Base-by-base conservation (phyloP, 257 asterid species). In the Echium plantagineum region DNA sequence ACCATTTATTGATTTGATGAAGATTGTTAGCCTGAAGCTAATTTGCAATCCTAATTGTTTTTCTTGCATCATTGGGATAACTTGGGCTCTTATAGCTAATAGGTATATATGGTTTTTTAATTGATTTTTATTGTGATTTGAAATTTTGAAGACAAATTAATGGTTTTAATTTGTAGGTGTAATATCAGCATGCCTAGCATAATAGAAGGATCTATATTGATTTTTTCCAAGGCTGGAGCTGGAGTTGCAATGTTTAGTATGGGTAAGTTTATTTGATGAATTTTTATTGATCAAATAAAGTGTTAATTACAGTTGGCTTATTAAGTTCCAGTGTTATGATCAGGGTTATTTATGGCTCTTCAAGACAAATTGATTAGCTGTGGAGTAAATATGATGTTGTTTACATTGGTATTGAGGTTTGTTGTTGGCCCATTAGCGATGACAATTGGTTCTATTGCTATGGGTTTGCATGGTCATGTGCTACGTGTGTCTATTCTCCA, bases 11-110 rank as follows among this genome's bases (percentile, higher is more conserved):
- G 32, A 60, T 0, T 55, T 75, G 70, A 68, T 70, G 65, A 80
- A 75, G 31, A 51, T 56, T 60, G 90, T 78, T 35, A 61, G 71
- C 58, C 13, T 72, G 6, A 83, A 79, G 58, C 75, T 85, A 10
- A 76, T 78, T 4, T 72, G 47, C 75, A 85, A 85, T 63, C 94
- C 94, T 0, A 85, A 85, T 67, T 75, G 78, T 1, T 83, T 74
- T 62, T 80, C 86, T 0, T 83, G 86, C 35, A 30, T 77, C 49
- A 31, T 74, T 49, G 94, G 86, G 1, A 26, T 85, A 48, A 32
- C 67, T 9, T 85, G 94, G 94, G 84, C 88, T 18, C 74, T 80
- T 58, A 13, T 83, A 12, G 74, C 94, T 0, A 71, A 71, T 52
- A 83, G 94, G 94, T n/a, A n/a, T n/a, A n/a, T n/a, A n/a, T n/a